Evolutionary conservation across 345 rosid species (phyloP).

Genomic region (Eucalyptus lansdowneana): DNA sequence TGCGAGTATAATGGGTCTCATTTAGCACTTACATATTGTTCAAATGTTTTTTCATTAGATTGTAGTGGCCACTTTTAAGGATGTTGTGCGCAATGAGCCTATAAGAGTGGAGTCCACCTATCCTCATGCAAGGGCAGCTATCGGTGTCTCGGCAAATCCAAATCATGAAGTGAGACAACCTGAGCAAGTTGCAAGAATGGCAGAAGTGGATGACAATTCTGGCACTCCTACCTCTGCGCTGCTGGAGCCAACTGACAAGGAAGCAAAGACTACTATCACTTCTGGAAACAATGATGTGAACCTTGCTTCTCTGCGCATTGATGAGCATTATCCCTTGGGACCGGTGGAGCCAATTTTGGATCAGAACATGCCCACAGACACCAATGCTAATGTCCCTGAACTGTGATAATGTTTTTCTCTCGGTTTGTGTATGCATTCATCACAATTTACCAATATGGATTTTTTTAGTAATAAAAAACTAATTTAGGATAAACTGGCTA

Average conservation of each 20-base stretch:
- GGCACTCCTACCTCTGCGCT: not conserved
- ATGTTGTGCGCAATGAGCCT: too few relatives aligned
- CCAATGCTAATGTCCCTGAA: not conserved
- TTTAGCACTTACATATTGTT: not conserved
- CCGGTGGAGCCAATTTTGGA: not conserved
- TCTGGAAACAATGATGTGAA: not conserved
- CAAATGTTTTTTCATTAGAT: not conserved
- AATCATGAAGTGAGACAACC: not conserved
- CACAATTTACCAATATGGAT: too few relatives aligned
- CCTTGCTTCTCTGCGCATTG: not conserved
- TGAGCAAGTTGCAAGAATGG: not conserved
- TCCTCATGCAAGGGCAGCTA: too few relatives aligned
- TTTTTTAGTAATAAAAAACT: too few relatives aligned
- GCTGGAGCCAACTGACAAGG: not conserved
- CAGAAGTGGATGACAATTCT: not conserved
- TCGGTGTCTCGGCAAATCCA: not conserved
- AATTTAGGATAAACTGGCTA: too few relatives aligned
- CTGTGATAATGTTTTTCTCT: not conserved
- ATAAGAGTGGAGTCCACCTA: too few relatives aligned
- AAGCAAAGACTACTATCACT: not conserved
- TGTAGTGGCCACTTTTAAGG: not conserved
- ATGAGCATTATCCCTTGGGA: not conserved
- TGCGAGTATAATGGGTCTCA: not conserved
- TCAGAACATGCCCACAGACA: not conserved
- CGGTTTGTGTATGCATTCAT: not conserved